phyloP scores from a whole-genome alignment of 139 green algal genomes.

The Picochlorum sp. region DNA sequence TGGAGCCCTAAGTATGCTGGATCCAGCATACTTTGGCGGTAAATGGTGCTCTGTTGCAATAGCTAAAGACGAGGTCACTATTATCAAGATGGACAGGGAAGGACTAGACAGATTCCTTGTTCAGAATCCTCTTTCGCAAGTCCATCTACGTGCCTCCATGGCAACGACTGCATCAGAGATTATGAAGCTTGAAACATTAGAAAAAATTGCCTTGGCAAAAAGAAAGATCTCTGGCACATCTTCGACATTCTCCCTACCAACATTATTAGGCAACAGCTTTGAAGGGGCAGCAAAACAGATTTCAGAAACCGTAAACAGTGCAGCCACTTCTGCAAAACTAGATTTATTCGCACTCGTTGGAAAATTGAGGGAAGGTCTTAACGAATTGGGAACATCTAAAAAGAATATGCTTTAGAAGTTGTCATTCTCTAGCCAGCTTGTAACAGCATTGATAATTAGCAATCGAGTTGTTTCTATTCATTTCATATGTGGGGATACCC shows the following conservation, averaged over 20 bases:
- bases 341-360: slow-evolving; percentile 19
- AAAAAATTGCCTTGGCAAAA: slow-evolving; percentile 12
- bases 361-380: slow-evolving; percentile 2
- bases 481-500: too few species aligned
- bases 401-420: too few species aligned
- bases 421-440: too few species aligned
- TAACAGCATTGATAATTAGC: too few species aligned
- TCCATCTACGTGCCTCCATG: slow-evolving; percentile 21
- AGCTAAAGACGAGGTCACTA: slow-evolving; percentile 9
- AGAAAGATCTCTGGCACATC: background rate
- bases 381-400: too few species aligned
- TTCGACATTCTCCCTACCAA: background rate
- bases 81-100: slow-evolving; percentile 7
- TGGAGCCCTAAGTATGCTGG: slow-evolving; percentile 8
- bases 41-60: slow-evolving; percentile 9
- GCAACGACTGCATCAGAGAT: slow-evolving; percentile 12
- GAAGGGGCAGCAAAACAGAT: background rate
- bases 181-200: slow-evolving; percentile 18
- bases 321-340: background rate
- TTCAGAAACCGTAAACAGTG: background rate
- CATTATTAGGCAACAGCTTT: background rate
- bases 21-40: slow-evolving; percentile 6
- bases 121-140: slow-evolving; percentile 29
- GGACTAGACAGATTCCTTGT: slow-evolving; percentile 20
- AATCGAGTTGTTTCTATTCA: too few species aligned